Evolutionary conservation across 2,329 filamentous ascomycete species (phyloP), one percentile per base, ranked within the genome.

Genomic region (Elsinoe perseae): DNA sequence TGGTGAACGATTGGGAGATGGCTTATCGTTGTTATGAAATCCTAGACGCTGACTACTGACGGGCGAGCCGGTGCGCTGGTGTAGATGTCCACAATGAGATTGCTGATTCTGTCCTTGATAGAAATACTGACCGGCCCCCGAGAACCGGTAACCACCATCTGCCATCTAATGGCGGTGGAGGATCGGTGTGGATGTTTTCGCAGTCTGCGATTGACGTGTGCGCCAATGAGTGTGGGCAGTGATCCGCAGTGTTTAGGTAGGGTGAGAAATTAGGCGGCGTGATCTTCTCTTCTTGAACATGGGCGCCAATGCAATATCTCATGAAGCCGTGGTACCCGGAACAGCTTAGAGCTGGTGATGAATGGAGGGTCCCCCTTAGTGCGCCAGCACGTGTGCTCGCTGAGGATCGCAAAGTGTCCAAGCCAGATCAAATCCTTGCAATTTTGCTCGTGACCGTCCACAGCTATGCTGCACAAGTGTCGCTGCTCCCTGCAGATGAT

Each of bases 81-180:
- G 67, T 66, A 74, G 65, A 64, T 70, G 69, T 64, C 72, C 60
- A 70, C 72, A 64, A 68, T 70, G 66, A 70, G 69, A 66, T 58
- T 73, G 75, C 61, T 77, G 72, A 62, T 76, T 70, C 68, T 78
- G 73, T 66, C 78, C 77, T 64, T 75, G 71, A 71, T 80, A 79
- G 71, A 80, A 80, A 69, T 79, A 77, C 69, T 78, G 80, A 73
- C 77, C 75, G 73, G 77, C 75, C 76, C 80, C 79, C 75, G 80
- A 72, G 75, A 82, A 83, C 73, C 77, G 77, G 74, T 80, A 80
- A 64, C 72, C 74, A 80, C 79, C 81, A 82, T 86, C 81, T 75
- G 83, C 82, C 81, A 85, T 83, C 77, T 81, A 83, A 78, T 69
- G 71, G 65, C 68, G 65, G 34, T 50, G 54, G 64, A 60, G 62